Evolutionary conservation across 257 asterid species (phyloP).

Genomic region (Cynanchum wilfordii): DNA sequence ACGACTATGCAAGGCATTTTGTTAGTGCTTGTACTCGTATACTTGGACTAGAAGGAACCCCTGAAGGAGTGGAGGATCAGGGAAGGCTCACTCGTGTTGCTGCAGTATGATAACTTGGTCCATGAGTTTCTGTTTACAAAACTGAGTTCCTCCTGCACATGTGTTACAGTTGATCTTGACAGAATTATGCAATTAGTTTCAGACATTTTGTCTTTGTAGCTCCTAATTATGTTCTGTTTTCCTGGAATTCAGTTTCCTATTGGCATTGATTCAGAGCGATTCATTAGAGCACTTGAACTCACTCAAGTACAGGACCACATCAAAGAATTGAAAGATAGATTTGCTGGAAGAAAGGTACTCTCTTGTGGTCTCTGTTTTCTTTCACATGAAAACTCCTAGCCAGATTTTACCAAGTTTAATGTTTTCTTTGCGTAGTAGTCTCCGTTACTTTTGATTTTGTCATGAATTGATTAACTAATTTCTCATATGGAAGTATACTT

Average conservation of each 20-base stretch:
- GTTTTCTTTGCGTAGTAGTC: neutral
- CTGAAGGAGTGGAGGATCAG: constrained; percentile 97
- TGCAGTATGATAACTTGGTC: constrained; percentile 50
- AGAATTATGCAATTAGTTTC: constrained; percentile 4
- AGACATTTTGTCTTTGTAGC: constrained; percentile 1
- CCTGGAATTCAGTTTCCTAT: constrained; percentile 65
- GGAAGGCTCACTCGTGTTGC: constrained; percentile 97
- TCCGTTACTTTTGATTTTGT: neutral
- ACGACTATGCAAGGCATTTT: constrained; percentile 92
- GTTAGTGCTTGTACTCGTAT: constrained; percentile 96
- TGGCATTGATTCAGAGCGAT: constrained; percentile 89
- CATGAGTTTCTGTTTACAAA: constrained; percentile 1
- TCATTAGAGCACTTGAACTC: constrained; percentile 70
- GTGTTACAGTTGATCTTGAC: constrained; percentile 4
- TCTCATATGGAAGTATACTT: constrained; percentile 1
- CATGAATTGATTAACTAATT: neutral
- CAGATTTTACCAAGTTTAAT: neutral
- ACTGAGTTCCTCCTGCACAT: constrained; percentile 14
- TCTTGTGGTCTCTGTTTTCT: constrained; percentile 16
- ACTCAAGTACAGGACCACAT: constrained; percentile 55
- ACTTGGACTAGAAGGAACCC: constrained; percentile 95
- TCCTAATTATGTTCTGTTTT: constrained; percentile 21
- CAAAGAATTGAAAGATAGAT: constrained; percentile 64
- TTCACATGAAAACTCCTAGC: neutral
- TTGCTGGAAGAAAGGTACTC: constrained; percentile 80